Conservation (phyloP, 495 filamentous ascomycete genomes). For the Delitschia confertaspora region DNA sequence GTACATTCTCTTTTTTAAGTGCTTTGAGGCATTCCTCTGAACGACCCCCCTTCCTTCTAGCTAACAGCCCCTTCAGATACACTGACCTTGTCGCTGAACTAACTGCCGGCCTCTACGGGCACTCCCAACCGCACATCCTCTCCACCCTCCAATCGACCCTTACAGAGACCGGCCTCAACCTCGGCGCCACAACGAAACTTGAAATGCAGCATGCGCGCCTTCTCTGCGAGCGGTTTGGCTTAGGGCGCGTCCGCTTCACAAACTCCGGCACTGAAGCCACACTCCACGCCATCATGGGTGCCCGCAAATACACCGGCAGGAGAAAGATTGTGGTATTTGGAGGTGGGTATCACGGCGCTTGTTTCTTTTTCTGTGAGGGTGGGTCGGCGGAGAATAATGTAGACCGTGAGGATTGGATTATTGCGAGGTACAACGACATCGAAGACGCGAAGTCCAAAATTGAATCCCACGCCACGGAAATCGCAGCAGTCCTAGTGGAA, state of each 20-base stretch:
- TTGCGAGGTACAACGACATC: constrained; percentile 45
- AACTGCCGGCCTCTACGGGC: constrained; percentile 47
- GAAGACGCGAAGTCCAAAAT: constrained; percentile 25
- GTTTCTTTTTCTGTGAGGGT: constrained; percentile 35
- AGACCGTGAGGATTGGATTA: constrained; percentile 39
- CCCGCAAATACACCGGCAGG: constrained; percentile 36
- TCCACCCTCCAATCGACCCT: constrained; percentile 34
- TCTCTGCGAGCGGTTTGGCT: constrained; percentile 38
- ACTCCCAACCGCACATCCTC: constrained; percentile 41
- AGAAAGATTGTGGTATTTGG: constrained; percentile 43
- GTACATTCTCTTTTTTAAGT: too few relatives aligned
- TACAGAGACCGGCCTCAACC: constrained; percentile 34
- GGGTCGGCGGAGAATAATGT: constrained; percentile 23
- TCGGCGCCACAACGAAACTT: constrained; percentile 37
- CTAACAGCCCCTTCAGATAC: too few relatives aligned
- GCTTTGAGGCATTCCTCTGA: too few relatives aligned
- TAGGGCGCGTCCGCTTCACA: constrained; percentile 42
- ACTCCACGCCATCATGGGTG: constrained; percentile 40
- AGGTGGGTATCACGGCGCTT: constrained; percentile 49
- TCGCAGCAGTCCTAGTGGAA: constrained; percentile 53
- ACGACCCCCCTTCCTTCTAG: too few relatives aligned
- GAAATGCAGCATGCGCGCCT: constrained; percentile 37
- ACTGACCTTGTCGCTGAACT: constrained; percentile 46
- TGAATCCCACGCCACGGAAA: constrained; percentile 14
- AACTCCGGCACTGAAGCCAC: constrained; percentile 51